phyloP scores from a whole-genome alignment of 2,329 filamentous ascomycete genomes.

The Cladosporium sp. region DNA sequence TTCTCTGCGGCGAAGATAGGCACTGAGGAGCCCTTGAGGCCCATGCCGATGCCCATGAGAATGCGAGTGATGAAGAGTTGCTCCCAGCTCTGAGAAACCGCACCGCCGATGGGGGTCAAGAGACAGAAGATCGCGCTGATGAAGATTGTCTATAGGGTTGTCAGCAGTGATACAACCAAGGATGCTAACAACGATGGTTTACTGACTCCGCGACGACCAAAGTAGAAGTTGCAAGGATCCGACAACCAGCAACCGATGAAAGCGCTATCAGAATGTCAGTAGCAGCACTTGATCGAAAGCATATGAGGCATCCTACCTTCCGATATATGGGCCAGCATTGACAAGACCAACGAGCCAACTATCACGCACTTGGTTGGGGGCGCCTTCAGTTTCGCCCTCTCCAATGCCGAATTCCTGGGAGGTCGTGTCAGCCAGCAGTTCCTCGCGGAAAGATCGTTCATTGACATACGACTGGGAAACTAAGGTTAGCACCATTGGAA shows the following conservation, averaged over 20 bases:
- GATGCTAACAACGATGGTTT: neutral
- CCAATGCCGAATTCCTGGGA: conserved; percentile 27
- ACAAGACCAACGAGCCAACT: conserved; percentile 63
- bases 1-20: conserved; percentile 54
- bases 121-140: conserved; percentile 53
- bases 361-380: conserved; percentile 40
- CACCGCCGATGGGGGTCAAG: conserved; percentile 65
- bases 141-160: conserved; percentile 29
- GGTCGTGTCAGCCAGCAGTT: neutral
- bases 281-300: conserved; percentile 16
- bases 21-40: conserved; percentile 41
- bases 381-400: conserved; percentile 16
- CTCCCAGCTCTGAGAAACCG: conserved; percentile 52
- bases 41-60: conserved; percentile 41
- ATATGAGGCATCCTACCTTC: conserved; percentile 19
- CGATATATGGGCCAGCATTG: conserved; percentile 57
- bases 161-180: too few species aligned
- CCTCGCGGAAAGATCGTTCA: too few species aligned
- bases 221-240: conserved; percentile 45
- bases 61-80: conserved; percentile 29
- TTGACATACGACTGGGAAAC: conserved; percentile 37
- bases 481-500: conserved; percentile 51
- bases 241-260: conserved; percentile 24
- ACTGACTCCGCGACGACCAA: conserved; percentile 30
- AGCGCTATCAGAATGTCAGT: conserved; percentile 16